These are phyloP conservation scores for Phytophthora rubi DNA, from an alignment of 352 stramenopile species.

Conservation along the genomic window DNA sequence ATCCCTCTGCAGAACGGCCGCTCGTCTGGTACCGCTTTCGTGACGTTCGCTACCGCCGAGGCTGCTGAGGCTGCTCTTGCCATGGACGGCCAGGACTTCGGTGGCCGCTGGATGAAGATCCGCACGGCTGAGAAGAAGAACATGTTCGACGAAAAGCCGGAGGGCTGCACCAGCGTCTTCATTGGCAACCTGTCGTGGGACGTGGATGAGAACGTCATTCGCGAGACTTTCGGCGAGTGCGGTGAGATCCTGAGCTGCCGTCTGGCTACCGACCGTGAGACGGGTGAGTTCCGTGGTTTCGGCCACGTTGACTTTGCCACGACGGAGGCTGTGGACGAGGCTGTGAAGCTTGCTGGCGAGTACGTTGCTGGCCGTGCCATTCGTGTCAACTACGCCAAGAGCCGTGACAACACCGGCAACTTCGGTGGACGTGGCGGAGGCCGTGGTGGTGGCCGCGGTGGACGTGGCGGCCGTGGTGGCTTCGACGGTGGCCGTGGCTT, in stretches of 20 bases:
- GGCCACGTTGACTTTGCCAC: conserved; percentile 97
- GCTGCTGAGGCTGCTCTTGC: conserved; percentile 84
- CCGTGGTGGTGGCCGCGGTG: conserved; percentile 73
- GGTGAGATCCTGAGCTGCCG: conserved; percentile 95
- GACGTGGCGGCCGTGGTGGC: conserved; percentile 54
- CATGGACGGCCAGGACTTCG: conserved; percentile 95
- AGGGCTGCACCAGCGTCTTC: conserved; percentile 97
- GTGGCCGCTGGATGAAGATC: conserved; percentile 96
- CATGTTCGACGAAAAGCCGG: conserved; percentile 91
- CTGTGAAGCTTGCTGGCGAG: conserved; percentile 91
- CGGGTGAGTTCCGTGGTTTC: conserved; percentile 98
- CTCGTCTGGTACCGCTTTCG: conserved; percentile 95
- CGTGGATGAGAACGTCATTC: conserved; percentile 95
- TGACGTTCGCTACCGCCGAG: conserved; percentile 88
- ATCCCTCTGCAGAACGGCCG: conserved; percentile 92
- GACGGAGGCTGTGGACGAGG: conserved; percentile 93
- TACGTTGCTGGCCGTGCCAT: conserved; percentile 94
- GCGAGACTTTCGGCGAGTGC: conserved; percentile 93
- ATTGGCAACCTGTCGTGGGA: conserved; percentile 98
- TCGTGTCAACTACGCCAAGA: conserved; percentile 95
- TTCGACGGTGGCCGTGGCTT: conserved; percentile 56
- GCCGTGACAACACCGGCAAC: conserved; percentile 48
- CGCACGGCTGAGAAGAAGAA: conserved; percentile 86
- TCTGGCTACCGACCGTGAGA: conserved; percentile 97
- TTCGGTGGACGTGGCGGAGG: conserved; percentile 55